Base-by-base conservation (phyloP, 306 rosid species). In the Abrus pulchellus region DNA sequence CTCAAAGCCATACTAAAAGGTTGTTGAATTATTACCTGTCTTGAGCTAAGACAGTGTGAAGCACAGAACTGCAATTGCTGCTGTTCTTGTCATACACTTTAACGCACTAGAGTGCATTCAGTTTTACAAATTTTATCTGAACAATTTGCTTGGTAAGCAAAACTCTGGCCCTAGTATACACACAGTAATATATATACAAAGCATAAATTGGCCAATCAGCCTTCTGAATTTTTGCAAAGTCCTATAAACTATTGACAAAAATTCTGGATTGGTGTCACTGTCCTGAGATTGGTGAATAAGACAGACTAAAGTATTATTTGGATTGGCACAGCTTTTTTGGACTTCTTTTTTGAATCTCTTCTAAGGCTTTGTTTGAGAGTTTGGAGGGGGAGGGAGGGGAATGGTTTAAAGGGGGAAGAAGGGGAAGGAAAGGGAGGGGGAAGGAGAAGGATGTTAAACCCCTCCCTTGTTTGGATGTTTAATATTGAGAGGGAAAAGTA, bases 181-280 rank as follows among this genome's bases (percentile, higher is more conserved):
- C 54, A 29, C 20, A 56, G 14, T 43, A 60, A 49, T 20, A 20
- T 20, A 20, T 20, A 20, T 20, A n/a, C 55, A 33, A 36, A 11
- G 66, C n/a, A 68, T 62, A 29, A 34, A 32, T 52, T 64, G 78
- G 71, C 77, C 64, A 54, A 82, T 53, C 66, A 57, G 52, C 47
- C 3, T n/a, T 20, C 61, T 30, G 34, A 20, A 63, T 52, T 29
- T 40, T 8, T 30, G 67, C 12, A 68, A 40, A 61, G 7, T 32
- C 49, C 6, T 30, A 33, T 75, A 40, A 73, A 44, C 68, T 55
- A 3, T 54, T 63, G 71, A 36, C 47, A 33, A n/a, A 28, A 72
- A 59, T 11, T 5, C 8, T 68, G 68, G 60, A 30, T 76, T 30
- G 36, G 63, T 14, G 36, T 20, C 20, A 20, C 20, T 0, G 20